Evolutionary conservation across 164 flowering plant species (phyloP).

Genomic region (Macadamia integrifolia): DNA sequence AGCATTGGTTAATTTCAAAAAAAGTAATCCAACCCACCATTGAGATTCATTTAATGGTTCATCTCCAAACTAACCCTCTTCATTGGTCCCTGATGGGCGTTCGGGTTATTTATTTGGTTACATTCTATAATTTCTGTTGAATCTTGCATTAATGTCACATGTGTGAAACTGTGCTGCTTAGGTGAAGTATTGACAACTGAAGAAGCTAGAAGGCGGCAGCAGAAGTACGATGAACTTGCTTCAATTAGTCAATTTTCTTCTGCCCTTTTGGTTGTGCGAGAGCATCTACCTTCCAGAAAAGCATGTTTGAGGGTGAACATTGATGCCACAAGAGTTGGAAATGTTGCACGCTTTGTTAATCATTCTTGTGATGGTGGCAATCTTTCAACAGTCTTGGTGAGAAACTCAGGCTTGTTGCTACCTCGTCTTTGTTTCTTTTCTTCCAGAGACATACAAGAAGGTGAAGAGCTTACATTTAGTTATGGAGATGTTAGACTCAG

Average conservation of each 20-base stretch:
- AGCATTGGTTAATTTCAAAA: no score
- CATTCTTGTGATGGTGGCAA: slow-evolving; percentile 97
- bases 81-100: no score
- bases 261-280: slow-evolving; percentile 84
- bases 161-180: slow-evolving; percentile 13
- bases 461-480: slow-evolving; percentile 84
- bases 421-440: slow-evolving; percentile 90
- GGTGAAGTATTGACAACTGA: slow-evolving; percentile 82
- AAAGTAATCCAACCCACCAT: no score
- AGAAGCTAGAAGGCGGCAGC: slow-evolving; percentile 73
- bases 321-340: slow-evolving; percentile 81
- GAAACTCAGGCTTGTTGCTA: slow-evolving; percentile 59
- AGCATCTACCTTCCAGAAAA: slow-evolving; percentile 87
- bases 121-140: background rate
- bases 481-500: slow-evolving; percentile 57
- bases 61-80: no score
- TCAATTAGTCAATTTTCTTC: slow-evolving; percentile 34
- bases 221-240: slow-evolving; percentile 51
- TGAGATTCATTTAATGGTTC: no score
- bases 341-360: slow-evolving; percentile 79
- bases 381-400: slow-evolving; percentile 50
- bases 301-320: slow-evolving; percentile 82
- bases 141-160: background rate
- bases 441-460: slow-evolving; percentile 55
- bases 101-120: no score